Percentiles rank a stretch among this genome's conserved stretches.
These are phyloP conservation scores for Populus euphratica DNA, from an alignment of 345 rosid genomes.

Conservation along the genomic window DNA sequence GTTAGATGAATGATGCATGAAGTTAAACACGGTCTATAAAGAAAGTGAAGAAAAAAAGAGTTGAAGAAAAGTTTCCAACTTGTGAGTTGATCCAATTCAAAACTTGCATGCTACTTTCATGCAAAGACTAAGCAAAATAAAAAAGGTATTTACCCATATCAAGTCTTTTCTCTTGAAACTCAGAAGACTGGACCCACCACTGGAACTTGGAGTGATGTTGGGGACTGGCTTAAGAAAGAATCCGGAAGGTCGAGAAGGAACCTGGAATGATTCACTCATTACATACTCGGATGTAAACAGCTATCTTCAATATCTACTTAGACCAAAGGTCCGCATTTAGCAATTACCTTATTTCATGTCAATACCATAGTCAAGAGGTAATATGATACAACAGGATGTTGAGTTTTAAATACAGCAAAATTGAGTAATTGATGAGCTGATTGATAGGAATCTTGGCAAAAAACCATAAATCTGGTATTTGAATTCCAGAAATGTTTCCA, in stretches of 20 bases:
- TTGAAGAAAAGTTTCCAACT: neutral
- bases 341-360: too few species aligned
- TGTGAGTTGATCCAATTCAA: slow-evolving; percentile 5
- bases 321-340: too few species aligned
- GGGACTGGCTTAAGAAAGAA: slow-evolving; percentile 89
- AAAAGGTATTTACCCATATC: slow-evolving; percentile 60
- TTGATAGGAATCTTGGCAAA: neutral
- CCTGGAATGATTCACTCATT: slow-evolving; percentile 45
- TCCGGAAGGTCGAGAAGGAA: slow-evolving; percentile 74
- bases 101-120: slow-evolving; percentile 2
- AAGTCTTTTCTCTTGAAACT: slow-evolving; percentile 76
- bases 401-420: neutral
- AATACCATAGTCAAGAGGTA: too few species aligned
- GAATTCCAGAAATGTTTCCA: neutral
- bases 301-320: too few species aligned
- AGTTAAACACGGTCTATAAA: neutral
- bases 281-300: neutral
- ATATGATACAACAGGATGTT: neutral
- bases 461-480: neutral
- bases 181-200: slow-evolving; percentile 60
- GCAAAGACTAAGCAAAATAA: slow-evolving; percentile 6
- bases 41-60: neutral
- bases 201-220: slow-evolving; percentile 50
- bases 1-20: slow-evolving; percentile 19
- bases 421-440: neutral